Conservation (phyloP, 2,329 filamentous ascomycete species). For the Pseudogymnoascus sp. region DNA sequence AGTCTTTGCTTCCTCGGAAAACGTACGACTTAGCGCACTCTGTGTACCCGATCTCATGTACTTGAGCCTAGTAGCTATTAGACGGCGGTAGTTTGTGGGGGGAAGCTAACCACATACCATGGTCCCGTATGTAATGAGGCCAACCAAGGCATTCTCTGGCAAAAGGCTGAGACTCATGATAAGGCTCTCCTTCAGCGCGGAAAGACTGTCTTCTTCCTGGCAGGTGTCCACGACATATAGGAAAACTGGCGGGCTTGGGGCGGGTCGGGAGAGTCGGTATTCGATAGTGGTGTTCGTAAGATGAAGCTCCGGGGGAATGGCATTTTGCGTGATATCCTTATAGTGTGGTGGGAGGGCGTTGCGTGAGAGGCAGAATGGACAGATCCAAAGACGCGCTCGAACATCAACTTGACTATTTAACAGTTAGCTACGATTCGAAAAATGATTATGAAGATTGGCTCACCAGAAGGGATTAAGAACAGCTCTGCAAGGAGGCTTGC, state of each 20-base stretch:
- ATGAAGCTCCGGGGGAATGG: constrained; percentile 76
- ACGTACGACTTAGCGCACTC: constrained; percentile 99
- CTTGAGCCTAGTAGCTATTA: constrained; percentile 58
- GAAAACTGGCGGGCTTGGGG: constrained; percentile 80
- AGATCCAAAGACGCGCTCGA: constrained; percentile 78
- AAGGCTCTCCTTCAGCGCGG: constrained; percentile 75
- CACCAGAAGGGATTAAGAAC: constrained; percentile 97
- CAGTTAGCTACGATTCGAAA: constrained; percentile 18
- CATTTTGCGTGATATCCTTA: constrained; percentile 79
- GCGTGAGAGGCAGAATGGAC: constrained; percentile 76
- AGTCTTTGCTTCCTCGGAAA: constrained; percentile 96
- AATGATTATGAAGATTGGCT: constrained; percentile 26
- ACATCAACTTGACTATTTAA: constrained; percentile 66
- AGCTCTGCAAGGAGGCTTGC: constrained; percentile 91
- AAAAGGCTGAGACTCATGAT: constrained; percentile 79
- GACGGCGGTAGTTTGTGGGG: constrained; percentile 17
- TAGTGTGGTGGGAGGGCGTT: constrained; percentile 80
- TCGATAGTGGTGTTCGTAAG: constrained; percentile 82
- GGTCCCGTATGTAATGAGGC: constrained; percentile 80
- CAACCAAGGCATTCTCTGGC: constrained; percentile 73
- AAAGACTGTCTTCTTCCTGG: constrained; percentile 78
- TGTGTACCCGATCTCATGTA: constrained; percentile 95
- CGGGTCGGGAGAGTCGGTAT: constrained; percentile 71
- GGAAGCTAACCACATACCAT: constrained; percentile 55
- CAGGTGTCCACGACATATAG: constrained; percentile 83